Evolutionary conservation across 768 basidiomycete genomes (phyloP), one percentile per base, ranked within the genome.

Genomic region (Tubosaeta brunneosetosa): DNA sequence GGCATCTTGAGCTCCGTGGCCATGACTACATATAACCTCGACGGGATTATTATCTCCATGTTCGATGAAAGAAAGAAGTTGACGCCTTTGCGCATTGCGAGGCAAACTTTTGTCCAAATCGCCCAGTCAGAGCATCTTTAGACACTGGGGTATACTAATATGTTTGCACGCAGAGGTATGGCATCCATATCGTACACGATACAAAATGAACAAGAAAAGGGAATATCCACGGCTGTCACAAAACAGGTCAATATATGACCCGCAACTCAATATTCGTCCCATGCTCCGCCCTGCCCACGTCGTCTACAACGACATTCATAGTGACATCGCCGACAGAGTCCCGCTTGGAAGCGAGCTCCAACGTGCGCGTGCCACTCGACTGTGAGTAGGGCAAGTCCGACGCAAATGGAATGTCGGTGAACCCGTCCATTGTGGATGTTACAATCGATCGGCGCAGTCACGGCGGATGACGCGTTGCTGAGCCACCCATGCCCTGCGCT

Each of bases 221-320:
- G 36, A 6, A 22, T 38, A 38, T 19, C 9, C 13, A 36, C 32
- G 16, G 3, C 4, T 9, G 17, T 38, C 37, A 11, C 36, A 36
- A 34, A 34, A 34, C 19, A 38, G 17, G 17, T 19, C 17, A 22
- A 22, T 12, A 40, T 22, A 42, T 26, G 14, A 42, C 26, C 7
- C 34, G 17, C 54, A 56, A 16, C 43, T 52, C 58, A 7, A 61
- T 57, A 22, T 22, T 22, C 27, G 50, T 52, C 52, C 22, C 22
- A 22, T 22, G 22, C 22, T 84, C 38, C 14, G n/a, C 26, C 31
- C 47, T 49, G 22, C 19, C 0, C 73, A 94, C 6, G 82, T 88
- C 64, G 72, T 94, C 6, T 88, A 97, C 70, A 87, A 27, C 16
- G 38, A 6, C 37, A 2, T 31, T 51, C 14, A 29, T 22, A 22